Evolutionary conservation across 305 asterid species (phyloP).

Genomic region (Fraxinus latifolia): DNA sequence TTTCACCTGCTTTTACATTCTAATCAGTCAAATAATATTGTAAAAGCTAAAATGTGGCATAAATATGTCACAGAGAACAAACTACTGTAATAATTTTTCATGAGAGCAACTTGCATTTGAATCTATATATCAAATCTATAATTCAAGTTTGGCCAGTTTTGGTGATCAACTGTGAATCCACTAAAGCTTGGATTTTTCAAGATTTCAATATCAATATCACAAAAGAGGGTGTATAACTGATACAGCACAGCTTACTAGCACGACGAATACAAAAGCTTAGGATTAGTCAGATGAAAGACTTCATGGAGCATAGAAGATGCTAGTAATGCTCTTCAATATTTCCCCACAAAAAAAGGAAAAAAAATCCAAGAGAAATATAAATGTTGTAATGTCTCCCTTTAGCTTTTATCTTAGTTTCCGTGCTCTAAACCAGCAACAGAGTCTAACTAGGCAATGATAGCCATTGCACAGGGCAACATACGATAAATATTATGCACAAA

Average conservation of each 20-base stretch:
- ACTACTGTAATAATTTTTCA: not conserved
- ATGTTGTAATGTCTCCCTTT: not conserved
- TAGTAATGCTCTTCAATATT: not conserved
- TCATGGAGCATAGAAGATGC: not conserved
- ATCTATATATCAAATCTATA: not conserved
- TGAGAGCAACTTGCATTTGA: slow-evolving; percentile 2
- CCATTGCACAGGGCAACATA: not conserved
- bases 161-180: not conserved
- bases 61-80: slow-evolving; percentile 5
- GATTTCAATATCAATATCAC: not conserved
- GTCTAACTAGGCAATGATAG: not conserved
- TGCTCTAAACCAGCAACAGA: not conserved
- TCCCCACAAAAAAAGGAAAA: not conserved
- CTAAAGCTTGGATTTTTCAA: not conserved
- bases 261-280: not conserved
- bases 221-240: not conserved
- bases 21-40: not conserved
- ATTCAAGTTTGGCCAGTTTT: not conserved
- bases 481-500: not conserved
- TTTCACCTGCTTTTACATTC: slow-evolving; percentile 51
- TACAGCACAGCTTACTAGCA: not conserved
- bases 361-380: not conserved
- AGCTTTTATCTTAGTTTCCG: not conserved
- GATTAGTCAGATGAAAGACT: not conserved
- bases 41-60: not conserved